phyloP scores from a whole-genome alignment of 2,329 filamentous ascomycete genomes.

The Sporothrix brasiliensis region DNA sequence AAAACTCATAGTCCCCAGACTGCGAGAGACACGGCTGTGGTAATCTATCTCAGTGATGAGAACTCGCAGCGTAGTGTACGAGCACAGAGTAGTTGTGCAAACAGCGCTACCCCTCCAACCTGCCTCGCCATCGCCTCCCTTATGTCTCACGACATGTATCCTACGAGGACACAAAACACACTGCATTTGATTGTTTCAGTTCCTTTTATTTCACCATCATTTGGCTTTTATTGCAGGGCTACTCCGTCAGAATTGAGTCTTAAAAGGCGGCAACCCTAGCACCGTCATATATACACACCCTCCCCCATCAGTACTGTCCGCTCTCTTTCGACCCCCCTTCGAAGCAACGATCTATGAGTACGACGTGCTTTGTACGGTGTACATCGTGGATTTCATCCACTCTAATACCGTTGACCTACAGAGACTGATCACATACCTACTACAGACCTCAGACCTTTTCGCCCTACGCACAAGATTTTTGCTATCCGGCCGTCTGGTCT shows the following conservation, averaged over 20 bases:
- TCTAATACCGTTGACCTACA: conserved; percentile 10
- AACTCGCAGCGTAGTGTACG: conserved; percentile 20
- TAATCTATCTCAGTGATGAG: conserved; percentile 20
- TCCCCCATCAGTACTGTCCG: background rate
- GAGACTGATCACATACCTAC: conserved; percentile 33
- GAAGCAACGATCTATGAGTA: conserved; percentile 26
- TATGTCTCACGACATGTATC: conserved; percentile 42
- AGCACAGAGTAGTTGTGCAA: conserved; percentile 22
- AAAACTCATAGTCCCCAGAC: background rate
- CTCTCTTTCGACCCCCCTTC: conserved; percentile 25
- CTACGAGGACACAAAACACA: conserved; percentile 41
- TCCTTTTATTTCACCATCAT: background rate
- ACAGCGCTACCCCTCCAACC: background rate
- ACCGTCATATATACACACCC: conserved; percentile 25
- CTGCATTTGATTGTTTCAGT: conserved; percentile 23
- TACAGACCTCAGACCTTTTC: conserved; percentile 25
- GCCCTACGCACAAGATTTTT: background rate
- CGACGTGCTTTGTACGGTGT: background rate
- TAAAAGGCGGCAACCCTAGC: background rate
- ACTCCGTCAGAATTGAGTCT: background rate
- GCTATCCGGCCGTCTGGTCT: background rate
- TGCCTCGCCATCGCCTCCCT: conserved; percentile 33
- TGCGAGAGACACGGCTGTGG: conserved; percentile 5
- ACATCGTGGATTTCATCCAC: conserved; percentile 31
- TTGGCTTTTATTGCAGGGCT: background rate